A percentile compares a stretch with the other conserved stretches of the same genome.
Conservation (phyloP, 495 filamentous ascomycete species). For the Daldinia vernicosa region DNA sequence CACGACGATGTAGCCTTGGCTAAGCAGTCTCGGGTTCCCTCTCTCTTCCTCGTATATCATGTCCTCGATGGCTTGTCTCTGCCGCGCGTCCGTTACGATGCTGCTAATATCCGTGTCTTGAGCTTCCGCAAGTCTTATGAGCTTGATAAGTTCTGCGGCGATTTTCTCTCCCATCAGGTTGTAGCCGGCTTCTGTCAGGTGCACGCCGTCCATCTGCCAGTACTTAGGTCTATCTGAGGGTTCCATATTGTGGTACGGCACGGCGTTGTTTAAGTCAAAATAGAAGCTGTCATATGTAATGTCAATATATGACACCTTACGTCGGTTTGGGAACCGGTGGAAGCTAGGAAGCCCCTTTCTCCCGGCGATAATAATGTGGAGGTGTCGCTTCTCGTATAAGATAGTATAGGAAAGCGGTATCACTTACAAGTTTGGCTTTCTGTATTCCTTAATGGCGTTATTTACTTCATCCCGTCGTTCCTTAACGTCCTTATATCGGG, state of each 20-base stretch:
- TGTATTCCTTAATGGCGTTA: slow-evolving; percentile 57
- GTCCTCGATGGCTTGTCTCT: slow-evolving; percentile 51
- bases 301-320: background rate
- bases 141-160: slow-evolving; percentile 55
- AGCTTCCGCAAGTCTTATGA: slow-evolving; percentile 52
- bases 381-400: background rate
- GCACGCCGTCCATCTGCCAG: slow-evolving; percentile 68
- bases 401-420: background rate
- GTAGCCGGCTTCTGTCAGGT: slow-evolving; percentile 68
- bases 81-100: slow-evolving; percentile 34
- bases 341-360: background rate
- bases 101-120: slow-evolving; percentile 42
- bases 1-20: slow-evolving; percentile 59
- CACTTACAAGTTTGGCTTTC: slow-evolving; percentile 58
- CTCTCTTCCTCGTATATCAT: slow-evolving; percentile 54
- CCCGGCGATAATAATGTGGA: background rate
- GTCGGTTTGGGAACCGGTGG: background rate
- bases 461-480: slow-evolving; percentile 60
- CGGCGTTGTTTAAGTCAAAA: slow-evolving; percentile 61
- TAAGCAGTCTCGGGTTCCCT: slow-evolving; percentile 50
- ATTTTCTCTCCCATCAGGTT: slow-evolving; percentile 65
- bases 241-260: slow-evolving; percentile 62
- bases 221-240: slow-evolving; percentile 54
- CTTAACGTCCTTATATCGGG: slow-evolving; percentile 43
- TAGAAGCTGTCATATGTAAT: slow-evolving; percentile 49